Percentiles rank a stretch among this genome's conserved stretches.
Conservation (phyloP, 1,284 basidiomycete genomes). For the Austroboletus novae-zelandiae region DNA sequence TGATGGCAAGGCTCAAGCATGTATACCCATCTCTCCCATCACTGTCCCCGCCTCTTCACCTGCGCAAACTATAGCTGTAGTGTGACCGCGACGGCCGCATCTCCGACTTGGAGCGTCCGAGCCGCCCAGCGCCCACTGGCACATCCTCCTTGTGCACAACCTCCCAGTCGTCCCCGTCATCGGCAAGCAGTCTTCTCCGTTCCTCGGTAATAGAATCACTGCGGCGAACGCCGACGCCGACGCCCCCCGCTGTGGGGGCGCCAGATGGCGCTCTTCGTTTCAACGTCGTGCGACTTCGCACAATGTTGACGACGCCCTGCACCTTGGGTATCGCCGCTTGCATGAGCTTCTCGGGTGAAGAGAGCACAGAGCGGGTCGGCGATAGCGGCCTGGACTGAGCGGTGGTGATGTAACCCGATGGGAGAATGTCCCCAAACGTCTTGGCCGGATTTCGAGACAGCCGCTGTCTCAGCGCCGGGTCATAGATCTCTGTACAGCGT, state of each 20-base stretch:
- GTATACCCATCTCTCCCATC: too few species aligned
- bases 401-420: conserved; percentile 41
- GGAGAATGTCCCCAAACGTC: conserved; percentile 49
- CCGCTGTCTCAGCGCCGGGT: conserved; percentile 21
- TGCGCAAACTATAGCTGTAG: conserved; percentile 4
- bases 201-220: conserved; percentile 17
- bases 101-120: conserved; percentile 29
- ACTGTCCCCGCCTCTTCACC: conserved; percentile 5
- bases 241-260: not conserved
- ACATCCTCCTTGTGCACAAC: conserved; percentile 14
- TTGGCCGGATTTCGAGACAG: conserved; percentile 17
- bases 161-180: conserved; percentile 19
- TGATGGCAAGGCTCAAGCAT: too few species aligned
- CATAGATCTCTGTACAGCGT: conserved; percentile 12
- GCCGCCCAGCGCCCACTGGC: not conserved
- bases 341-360: conserved; percentile 24
- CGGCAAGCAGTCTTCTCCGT: conserved; percentile 19
- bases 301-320: conserved; percentile 31
- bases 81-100: conserved; percentile 16
- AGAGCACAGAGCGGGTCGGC: not conserved
- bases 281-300: conserved; percentile 22
- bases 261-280: not conserved
- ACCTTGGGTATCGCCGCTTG: conserved; percentile 38
- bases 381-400: conserved; percentile 11
- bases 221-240: conserved; percentile 9